Conservation (phyloP, 164 flowering plant genomes). For the Chimonanthus praecox region DNA sequence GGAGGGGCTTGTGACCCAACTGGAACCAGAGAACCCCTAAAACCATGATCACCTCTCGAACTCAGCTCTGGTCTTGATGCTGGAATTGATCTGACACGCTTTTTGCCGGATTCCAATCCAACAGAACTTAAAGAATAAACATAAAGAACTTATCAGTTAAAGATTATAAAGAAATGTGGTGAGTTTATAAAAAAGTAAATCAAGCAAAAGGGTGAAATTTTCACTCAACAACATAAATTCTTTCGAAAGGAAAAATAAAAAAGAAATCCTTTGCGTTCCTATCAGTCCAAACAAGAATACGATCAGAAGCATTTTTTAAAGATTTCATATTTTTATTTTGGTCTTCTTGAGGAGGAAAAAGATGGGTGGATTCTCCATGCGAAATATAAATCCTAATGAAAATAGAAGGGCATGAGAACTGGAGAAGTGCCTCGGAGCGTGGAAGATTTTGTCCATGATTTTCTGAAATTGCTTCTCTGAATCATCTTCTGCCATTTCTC, state of each 20-base stretch:
- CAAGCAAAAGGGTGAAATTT: no score
- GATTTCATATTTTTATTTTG: no score
- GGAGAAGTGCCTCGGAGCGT: constrained; percentile 22
- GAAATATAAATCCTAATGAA: no score
- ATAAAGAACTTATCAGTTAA: not conserved
- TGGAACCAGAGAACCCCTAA: constrained; percentile 17
- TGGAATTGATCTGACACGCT: constrained; percentile 35
- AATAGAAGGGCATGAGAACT: constrained; percentile 3
- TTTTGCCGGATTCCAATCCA: constrained; percentile 35
- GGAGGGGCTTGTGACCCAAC: constrained; percentile 32
- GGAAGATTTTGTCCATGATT: constrained; percentile 73
- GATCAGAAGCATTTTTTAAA: no score
- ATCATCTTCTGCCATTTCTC: not conserved
- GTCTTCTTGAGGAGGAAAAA: no score
- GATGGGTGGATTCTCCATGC: no score
- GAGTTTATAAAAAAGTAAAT: no score
- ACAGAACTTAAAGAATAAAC: constrained; percentile 19
- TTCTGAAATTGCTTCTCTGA: constrained; percentile 52
- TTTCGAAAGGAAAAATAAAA: no score
- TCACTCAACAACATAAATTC: no score
- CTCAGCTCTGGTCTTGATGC: constrained; percentile 23
- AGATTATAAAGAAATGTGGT: not conserved
- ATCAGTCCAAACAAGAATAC: not conserved
- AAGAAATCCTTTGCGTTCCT: not conserved
- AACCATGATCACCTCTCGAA: constrained; percentile 16